Evolutionary conservation across 306 rosid genomes (phyloP).

Genomic region (Glycine latifolia): DNA sequence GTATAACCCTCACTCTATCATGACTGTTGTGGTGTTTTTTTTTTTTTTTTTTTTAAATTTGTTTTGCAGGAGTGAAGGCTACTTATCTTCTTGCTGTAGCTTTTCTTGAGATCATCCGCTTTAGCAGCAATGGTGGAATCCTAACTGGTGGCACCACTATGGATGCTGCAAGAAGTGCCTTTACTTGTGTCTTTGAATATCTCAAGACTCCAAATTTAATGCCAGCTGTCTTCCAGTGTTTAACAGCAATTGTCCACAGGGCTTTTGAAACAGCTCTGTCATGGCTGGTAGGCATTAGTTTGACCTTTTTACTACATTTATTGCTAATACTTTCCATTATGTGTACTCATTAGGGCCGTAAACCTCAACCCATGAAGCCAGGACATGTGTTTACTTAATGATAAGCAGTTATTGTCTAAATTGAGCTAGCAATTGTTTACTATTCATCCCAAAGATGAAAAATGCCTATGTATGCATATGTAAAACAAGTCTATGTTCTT

Average conservation of each 20-base stretch:
- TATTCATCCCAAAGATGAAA: conserved; percentile 16
- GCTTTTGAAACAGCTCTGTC: conserved; percentile 87
- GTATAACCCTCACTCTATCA: neutral
- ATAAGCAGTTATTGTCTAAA: conserved; percentile 8
- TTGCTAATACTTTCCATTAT: conserved; percentile 19
- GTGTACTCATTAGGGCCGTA: conserved; percentile 33
- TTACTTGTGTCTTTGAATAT: conserved; percentile 94
- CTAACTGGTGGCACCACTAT: conserved; percentile 78
- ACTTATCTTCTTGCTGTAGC: conserved; percentile 99
- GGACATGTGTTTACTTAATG: neutral
- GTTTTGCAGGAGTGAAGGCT: conserved; percentile 91
- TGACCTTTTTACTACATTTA: conserved; percentile 28
- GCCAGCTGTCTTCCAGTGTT: conserved; percentile 96
- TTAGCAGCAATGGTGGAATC: conserved; percentile 95
- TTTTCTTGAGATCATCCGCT: conserved; percentile 93
- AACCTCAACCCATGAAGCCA: conserved; percentile 22
- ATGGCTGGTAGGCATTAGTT: conserved; percentile 84
- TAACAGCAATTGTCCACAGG: conserved; percentile 89
- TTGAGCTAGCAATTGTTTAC: conserved; percentile 29
- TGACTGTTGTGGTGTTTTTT: conserved; percentile 29
- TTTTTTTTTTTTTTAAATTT: conserved; percentile 1
- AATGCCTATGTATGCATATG: conserved; percentile 27
- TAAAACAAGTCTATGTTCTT: conserved; percentile 34
- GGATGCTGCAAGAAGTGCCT: conserved; percentile 86
- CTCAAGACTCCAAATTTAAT: conserved; percentile 93